These are phyloP conservation scores for Leishmania major DNA, from an alignment of 208 protist genomes.

Conservation along the genomic window DNA sequence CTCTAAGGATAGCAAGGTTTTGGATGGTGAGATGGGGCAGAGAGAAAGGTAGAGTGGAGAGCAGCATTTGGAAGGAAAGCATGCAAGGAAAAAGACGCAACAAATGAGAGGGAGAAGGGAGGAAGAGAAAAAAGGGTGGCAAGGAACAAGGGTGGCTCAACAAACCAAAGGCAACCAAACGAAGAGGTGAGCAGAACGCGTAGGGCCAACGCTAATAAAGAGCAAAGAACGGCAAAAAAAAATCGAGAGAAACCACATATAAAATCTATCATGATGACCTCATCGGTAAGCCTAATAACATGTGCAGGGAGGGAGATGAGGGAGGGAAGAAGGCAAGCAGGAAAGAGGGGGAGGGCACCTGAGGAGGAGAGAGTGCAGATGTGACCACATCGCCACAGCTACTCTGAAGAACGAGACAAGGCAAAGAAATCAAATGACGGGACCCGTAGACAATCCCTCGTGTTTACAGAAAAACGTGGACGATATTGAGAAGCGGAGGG, in stretches of 20 bases:
- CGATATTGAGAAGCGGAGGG: no score
- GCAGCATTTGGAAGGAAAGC: not conserved
- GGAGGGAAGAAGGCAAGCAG: not conserved
- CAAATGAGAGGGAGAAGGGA: not conserved
- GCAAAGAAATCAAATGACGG: not conserved
- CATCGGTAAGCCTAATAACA: not conserved
- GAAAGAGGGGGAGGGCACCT: not conserved
- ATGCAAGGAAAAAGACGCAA: not conserved
- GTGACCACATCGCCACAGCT: not conserved
- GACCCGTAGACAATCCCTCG: not conserved
- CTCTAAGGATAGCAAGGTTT: not conserved
- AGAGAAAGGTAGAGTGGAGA: not conserved
- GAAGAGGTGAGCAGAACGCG: not conserved
- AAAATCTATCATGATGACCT: not conserved
- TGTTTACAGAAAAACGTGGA: not conserved
- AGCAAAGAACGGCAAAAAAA: not conserved
- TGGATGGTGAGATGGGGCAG: not conserved
- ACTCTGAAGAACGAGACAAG: not conserved
- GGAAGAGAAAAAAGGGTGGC: not conserved
- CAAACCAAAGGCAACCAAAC: not conserved
- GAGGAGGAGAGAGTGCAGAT: not conserved
- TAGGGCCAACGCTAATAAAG: not conserved
- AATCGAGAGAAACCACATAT: not conserved
- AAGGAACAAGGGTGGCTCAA: not conserved
- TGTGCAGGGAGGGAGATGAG: not conserved